Percentiles rank a stretch among this genome's conserved stretches.
Conservation (phyloP, 805 yeast genomes). For the Blastobotrys mokoenaii region DNA sequence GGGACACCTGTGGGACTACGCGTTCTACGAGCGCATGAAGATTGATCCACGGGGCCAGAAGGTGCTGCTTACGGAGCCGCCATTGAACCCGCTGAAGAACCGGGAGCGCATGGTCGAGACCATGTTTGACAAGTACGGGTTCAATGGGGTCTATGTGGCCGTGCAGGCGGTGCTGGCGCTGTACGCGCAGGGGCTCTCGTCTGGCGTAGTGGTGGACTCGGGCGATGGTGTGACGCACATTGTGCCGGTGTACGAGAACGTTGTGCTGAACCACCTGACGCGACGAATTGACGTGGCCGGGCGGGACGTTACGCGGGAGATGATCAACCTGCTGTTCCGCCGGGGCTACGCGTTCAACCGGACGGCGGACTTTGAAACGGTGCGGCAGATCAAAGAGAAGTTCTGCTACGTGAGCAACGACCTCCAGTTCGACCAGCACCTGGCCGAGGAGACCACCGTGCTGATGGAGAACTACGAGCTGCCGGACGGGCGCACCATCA, state of each 20-base stretch:
- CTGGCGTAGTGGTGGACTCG: constrained; percentile 97
- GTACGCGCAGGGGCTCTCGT: constrained; percentile 92
- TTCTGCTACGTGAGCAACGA: constrained; percentile 93
- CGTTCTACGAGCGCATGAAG: constrained; percentile 86
- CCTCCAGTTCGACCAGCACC: constrained; percentile 75
- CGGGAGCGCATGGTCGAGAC: constrained; percentile 87
- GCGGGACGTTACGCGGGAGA: constrained; percentile 93
- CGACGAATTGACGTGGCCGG: constrained; percentile 95
- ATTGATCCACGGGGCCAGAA: constrained; percentile 66
- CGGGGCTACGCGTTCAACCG: constrained; percentile 97
- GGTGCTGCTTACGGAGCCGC: constrained; percentile 90
- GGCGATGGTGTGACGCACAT: constrained; percentile 99
- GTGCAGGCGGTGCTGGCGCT: constrained; percentile 97
- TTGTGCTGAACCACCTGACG: constrained; percentile 90
- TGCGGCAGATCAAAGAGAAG: constrained; percentile 95
- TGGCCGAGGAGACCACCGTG: constrained; percentile 92
- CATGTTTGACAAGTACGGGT: constrained; percentile 84
- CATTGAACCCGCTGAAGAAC: constrained; percentile 90
- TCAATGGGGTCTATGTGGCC: constrained; percentile 91
- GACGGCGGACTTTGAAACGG: constrained; percentile 98
- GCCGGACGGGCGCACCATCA: constrained; percentile 93
- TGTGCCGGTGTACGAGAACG: constrained; percentile 96
- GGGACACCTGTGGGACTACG: constrained; percentile 97
- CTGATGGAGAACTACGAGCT: constrained; percentile 85
- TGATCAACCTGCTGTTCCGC: constrained; percentile 82